A percentile compares a stretch with the other conserved stretches of the same genome.
These are phyloP conservation scores for Tetrapisispora fleetii DNA, from an alignment of 805 yeast species.

Conservation along the genomic window DNA sequence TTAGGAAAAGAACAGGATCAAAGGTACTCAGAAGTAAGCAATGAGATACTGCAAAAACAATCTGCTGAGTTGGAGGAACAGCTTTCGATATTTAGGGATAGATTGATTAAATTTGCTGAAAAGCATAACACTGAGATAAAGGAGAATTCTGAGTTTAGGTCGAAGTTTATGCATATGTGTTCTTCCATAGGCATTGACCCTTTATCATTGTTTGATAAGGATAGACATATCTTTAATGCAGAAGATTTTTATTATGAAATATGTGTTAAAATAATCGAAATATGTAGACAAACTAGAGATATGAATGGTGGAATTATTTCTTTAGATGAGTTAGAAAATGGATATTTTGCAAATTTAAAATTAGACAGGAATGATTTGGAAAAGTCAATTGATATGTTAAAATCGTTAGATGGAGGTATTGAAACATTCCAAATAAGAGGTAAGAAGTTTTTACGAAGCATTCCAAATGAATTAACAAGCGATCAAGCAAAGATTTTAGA, in stretches of 20 bases:
- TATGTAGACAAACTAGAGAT: conserved; percentile 58
- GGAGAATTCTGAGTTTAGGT: conserved; percentile 52
- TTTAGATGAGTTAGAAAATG: conserved; percentile 39
- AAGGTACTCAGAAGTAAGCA: conserved; percentile 10
- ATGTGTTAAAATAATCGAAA: conserved; percentile 65
- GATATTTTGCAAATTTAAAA: conserved; percentile 26
- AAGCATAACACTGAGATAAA: conserved; percentile 62
- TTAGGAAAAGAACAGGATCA: conserved; percentile 25
- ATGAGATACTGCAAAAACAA: conserved; percentile 36
- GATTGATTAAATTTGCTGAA: conserved; percentile 62
- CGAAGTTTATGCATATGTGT: conserved; percentile 69
- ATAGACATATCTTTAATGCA: conserved; percentile 24
- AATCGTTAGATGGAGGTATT: conserved; percentile 60
- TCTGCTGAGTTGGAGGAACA: conserved; percentile 58
- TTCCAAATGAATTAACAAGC: conserved; percentile 50
- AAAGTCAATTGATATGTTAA: conserved; percentile 43
- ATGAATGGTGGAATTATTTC: conserved; percentile 78
- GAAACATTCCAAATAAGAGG: conserved; percentile 45
- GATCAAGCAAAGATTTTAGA: conserved; percentile 70
- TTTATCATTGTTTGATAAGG: conserved; percentile 32
- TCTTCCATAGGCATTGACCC: conserved; percentile 80
- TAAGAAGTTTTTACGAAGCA: conserved; percentile 48
- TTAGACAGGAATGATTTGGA: conserved; percentile 43
- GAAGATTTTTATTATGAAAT: conserved; percentile 56
- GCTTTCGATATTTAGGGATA: conserved; percentile 64